These are phyloP conservation scores for Cucurbitaria berberidis DNA, from an alignment of 2,329 filamentous ascomycete genomes.

Conservation along the genomic window DNA sequence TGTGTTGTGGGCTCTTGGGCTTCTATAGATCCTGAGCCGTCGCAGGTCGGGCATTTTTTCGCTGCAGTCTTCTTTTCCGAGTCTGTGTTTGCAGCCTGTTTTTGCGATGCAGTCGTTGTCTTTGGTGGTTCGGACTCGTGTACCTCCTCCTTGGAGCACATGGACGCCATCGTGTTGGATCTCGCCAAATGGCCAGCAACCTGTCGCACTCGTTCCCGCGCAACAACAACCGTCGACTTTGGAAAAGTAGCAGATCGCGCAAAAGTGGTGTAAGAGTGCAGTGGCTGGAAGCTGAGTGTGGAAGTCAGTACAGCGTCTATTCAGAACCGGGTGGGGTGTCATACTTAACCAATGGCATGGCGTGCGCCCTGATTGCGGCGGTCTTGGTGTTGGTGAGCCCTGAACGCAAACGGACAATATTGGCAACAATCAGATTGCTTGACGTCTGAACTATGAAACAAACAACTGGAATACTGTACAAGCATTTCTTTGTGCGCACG, in stretches of 20 bases:
- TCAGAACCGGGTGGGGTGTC: constrained; percentile 12
- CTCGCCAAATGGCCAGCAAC: constrained; percentile 9
- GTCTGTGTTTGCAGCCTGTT: not conserved
- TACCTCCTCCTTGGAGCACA: constrained; percentile 3
- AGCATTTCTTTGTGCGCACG: constrained; percentile 3
- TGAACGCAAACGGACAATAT: constrained; percentile 7
- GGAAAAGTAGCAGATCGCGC: constrained; percentile 17
- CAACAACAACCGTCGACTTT: not conserved
- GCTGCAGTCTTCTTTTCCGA: constrained; percentile 1
- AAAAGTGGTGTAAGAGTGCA: constrained; percentile 14
- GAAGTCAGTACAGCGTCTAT: constrained; percentile 10
- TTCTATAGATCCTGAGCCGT: constrained; percentile 4
- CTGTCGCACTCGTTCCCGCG: constrained; percentile 8
- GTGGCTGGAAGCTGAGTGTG: constrained; percentile 18
- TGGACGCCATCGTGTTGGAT: constrained; percentile 8
- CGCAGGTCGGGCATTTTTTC: constrained; percentile 10
- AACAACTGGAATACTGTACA: not conserved
- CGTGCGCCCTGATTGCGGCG: not conserved
- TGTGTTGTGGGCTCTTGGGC: not conserved
- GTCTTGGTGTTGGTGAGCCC: not conserved
- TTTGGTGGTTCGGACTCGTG: constrained; percentile 1
- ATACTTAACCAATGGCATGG: constrained; percentile 17
- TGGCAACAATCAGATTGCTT: not conserved
- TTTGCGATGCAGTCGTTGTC: not conserved
- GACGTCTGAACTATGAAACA: not conserved